phyloP scores from a whole-genome alignment of 2,329 filamentous ascomycete genomes.

The Amauroascus verrucosus region DNA sequence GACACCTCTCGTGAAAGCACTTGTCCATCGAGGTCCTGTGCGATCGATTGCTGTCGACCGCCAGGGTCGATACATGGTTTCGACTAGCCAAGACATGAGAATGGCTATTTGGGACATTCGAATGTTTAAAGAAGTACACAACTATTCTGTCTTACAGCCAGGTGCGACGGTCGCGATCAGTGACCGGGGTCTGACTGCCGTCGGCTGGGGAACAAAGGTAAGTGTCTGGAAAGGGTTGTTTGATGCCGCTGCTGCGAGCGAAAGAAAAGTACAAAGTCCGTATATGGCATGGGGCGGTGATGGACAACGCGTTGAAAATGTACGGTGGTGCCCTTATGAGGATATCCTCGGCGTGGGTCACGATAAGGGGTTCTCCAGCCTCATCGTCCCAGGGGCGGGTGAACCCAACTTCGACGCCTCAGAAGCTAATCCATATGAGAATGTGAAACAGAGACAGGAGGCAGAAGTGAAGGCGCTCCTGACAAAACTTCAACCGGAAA shows the following conservation, averaged over 20 bases:
- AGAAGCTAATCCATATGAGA: slow-evolving; percentile 93
- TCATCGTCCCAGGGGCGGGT: slow-evolving; percentile 87
- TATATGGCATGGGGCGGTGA: slow-evolving; percentile 93
- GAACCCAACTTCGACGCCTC: slow-evolving; percentile 93
- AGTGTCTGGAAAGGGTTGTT: slow-evolving; percentile 90
- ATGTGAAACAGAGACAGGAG: slow-evolving; percentile 82
- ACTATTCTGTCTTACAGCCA: slow-evolving; percentile 73
- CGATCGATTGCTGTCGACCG: slow-evolving; percentile 75
- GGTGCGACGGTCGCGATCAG: slow-evolving; percentile 79
- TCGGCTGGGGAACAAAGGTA: slow-evolving; percentile 81
- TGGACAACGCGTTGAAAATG: slow-evolving; percentile 65
- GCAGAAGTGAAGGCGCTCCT: slow-evolving; percentile 78
- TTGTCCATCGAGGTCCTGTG: slow-evolving; percentile 82
- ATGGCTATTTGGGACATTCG: slow-evolving; percentile 96
- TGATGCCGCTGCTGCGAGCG: slow-evolving; percentile 58
- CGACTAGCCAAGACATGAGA: slow-evolving; percentile 75
- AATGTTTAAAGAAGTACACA: slow-evolving; percentile 86
- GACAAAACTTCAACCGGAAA: slow-evolving; percentile 91
- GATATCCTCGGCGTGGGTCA: slow-evolving; percentile 83
- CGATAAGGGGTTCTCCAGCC: slow-evolving; percentile 73
- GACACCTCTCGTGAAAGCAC: slow-evolving; percentile 78
- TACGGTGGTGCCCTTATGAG: slow-evolving; percentile 90
- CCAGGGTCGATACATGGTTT: slow-evolving; percentile 91
- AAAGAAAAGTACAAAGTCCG: slow-evolving; percentile 70
- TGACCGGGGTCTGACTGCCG: slow-evolving; percentile 74